phyloP scores from a whole-genome alignment of 2,329 filamentous ascomycete species.

The Rasamsonia emersonii region DNA sequence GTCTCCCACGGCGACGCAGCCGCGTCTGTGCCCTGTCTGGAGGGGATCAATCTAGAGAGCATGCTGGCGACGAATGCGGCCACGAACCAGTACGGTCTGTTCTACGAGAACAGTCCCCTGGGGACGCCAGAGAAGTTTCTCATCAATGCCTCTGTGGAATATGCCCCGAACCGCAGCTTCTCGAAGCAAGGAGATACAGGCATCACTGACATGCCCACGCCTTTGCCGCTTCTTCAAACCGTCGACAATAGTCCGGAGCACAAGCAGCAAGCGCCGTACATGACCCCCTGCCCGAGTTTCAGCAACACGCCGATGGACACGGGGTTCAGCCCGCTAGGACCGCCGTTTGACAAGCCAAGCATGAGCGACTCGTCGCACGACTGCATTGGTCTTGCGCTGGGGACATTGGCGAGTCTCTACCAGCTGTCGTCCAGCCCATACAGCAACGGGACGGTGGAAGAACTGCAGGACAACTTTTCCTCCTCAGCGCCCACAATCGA shows the following conservation, averaged over 20 bases:
- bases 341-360: neutral
- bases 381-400: conserved; percentile 8
- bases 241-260: neutral
- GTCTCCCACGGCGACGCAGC: no score
- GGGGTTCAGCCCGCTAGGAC: neutral
- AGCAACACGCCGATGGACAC: conserved; percentile 3
- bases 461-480: no score
- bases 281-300: neutral
- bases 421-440: conserved; percentile 8
- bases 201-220: neutral
- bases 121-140: neutral
- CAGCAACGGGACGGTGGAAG: no score
- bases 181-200: neutral
- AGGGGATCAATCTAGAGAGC: neutral
- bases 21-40: neutral
- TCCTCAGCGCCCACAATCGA: conserved; percentile 9
- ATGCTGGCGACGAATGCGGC: neutral
- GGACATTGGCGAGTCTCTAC: conserved; percentile 7
- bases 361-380: conserved; percentile 4
- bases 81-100: neutral
- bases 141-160: neutral
- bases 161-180: neutral
- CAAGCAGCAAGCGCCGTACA: neutral
- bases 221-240: no score
- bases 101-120: neutral